Evolutionary conservation across 2,329 filamentous ascomycete species (phyloP).

Genomic region (Plectosphaerella sp.): DNA sequence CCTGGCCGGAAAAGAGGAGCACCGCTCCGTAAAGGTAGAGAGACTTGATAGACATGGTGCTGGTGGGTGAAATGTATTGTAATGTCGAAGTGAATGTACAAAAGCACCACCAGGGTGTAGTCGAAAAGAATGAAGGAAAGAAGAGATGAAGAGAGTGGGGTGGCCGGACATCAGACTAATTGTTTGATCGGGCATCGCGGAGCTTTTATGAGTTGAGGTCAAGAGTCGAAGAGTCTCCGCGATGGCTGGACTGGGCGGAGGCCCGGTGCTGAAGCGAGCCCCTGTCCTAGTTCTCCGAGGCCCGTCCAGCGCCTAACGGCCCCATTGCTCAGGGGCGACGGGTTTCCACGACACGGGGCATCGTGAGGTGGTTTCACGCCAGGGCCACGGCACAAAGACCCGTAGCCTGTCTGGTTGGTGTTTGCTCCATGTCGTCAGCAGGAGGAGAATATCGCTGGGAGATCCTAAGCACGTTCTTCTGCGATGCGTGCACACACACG

Average conservation of each 20-base stretch:
- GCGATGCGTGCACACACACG: too few species aligned
- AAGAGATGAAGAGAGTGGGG: neutral
- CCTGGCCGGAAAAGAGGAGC: constrained; percentile 7
- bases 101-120: neutral
- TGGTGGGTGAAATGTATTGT: neutral
- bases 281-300: too few species aligned
- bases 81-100: neutral
- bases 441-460: too few species aligned
- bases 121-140: neutral
- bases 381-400: too few species aligned
- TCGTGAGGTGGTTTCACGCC: too few species aligned
- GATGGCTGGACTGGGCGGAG: neutral
- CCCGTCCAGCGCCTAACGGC: too few species aligned
- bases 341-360: too few species aligned
- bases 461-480: too few species aligned
- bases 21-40: constrained; percentile 2
- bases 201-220: neutral
- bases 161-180: neutral
- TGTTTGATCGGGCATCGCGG: neutral
- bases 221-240: neutral
- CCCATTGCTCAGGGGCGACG: too few species aligned
- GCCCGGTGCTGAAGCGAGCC: too few species aligned
- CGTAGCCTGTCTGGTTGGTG: too few species aligned
- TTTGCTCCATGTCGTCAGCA: too few species aligned
- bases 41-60: neutral